Evolutionary conservation across 495 filamentous ascomycete genomes (phyloP).

Genomic region (Tetracladium marchalianum): DNA sequence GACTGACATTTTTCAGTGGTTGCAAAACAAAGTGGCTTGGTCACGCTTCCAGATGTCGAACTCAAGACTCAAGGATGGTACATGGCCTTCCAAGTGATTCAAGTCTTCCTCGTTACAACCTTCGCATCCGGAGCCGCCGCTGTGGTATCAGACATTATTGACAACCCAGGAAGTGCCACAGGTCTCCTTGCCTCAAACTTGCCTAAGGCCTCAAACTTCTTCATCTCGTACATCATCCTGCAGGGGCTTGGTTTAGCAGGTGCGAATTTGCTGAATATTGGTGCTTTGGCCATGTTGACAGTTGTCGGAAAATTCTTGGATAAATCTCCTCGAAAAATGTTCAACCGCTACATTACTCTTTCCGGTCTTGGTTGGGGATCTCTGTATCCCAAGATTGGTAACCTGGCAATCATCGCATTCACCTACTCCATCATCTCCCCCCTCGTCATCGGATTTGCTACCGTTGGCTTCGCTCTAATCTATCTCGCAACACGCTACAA

Average conservation of each 20-base stretch:
- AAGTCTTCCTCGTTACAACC: conserved; percentile 87
- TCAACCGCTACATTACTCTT: conserved; percentile 46
- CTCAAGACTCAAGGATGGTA: conserved; percentile 80
- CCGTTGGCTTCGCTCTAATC: conserved; percentile 72
- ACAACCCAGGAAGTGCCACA: conserved; percentile 51
- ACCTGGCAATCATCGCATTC: conserved; percentile 79
- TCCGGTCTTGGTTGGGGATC: conserved; percentile 75
- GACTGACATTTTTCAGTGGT: conserved; percentile 29
- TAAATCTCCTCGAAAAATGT: conserved; percentile 45
- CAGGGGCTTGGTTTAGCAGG: conserved; percentile 78
- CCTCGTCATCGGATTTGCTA: conserved; percentile 76
- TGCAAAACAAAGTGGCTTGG: conserved; percentile 69
- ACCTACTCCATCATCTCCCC: conserved; percentile 88
- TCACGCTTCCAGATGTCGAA: conserved; percentile 69
- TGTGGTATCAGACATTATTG: conserved; percentile 48
- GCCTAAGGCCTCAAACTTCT: conserved; percentile 83
- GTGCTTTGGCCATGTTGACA: conserved; percentile 63
- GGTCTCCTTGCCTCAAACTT: conserved; percentile 66
- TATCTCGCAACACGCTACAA: conserved; percentile 95
- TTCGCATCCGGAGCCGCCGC: conserved; percentile 69
- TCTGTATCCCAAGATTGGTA: conserved; percentile 75
- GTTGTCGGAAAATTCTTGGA: conserved; percentile 61
- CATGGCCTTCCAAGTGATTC: conserved; percentile 90
- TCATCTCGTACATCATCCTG: conserved; percentile 88
- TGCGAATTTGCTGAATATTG: conserved; percentile 63